Conservation (phyloP, 306 rosid genomes). For the Cicer arietinum region DNA sequence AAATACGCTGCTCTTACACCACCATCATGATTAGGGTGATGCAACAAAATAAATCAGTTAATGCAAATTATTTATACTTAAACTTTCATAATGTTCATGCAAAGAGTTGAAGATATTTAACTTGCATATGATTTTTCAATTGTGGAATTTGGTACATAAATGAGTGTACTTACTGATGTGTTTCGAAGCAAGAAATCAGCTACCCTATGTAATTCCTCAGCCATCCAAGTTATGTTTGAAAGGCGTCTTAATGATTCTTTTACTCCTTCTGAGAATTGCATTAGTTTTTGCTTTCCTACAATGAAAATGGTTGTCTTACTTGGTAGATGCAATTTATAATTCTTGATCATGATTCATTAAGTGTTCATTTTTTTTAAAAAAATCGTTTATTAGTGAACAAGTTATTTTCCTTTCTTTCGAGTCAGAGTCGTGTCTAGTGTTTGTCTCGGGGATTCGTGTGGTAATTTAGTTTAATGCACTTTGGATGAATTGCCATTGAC, state of each 20-base stretch:
- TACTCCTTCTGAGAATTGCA: constrained; percentile 80
- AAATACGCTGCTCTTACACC: constrained; percentile 77
- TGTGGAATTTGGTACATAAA: constrained; percentile 27
- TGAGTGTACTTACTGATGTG: constrained; percentile 69
- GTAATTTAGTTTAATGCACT: constrained; percentile 4
- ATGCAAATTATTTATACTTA: constrained; percentile 30
- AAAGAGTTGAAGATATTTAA: neutral
- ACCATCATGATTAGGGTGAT: constrained; percentile 48
- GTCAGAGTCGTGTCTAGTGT: too few relatives aligned
- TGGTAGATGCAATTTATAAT: constrained; percentile 26
- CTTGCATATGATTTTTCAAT: constrained; percentile 17
- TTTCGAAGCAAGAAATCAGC: constrained; percentile 68
- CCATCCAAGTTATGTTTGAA: constrained; percentile 78
- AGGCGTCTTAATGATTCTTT: constrained; percentile 78
- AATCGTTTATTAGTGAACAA: neutral
- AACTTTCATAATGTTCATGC: neutral
- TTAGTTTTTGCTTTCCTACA: constrained; percentile 77
- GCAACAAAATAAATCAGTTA: constrained; percentile 40
- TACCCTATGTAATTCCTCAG: constrained; percentile 80
- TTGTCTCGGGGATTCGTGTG: neutral
- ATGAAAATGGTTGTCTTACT: constrained; percentile 26
- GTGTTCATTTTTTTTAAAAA: constrained; percentile 1
- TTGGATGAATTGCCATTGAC: constrained; percentile 5
- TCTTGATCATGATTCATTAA: constrained; percentile 20
- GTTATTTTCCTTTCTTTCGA: neutral